Conservation (phyloP, 2,329 filamentous ascomycete species). For the Tolypocladium inflatum region DNA sequence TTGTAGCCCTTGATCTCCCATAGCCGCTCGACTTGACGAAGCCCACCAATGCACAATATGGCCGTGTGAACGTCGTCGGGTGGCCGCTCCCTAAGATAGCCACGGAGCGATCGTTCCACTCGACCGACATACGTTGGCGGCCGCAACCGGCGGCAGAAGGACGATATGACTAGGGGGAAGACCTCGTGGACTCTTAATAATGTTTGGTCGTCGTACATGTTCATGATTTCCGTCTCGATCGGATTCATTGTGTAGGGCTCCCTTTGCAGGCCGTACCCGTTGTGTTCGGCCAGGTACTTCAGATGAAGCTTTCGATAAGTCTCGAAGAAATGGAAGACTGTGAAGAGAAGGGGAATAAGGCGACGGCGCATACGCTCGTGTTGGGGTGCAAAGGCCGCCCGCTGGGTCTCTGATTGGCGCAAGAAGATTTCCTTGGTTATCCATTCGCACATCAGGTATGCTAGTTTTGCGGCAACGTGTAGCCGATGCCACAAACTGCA, state of each 20-base stretch:
- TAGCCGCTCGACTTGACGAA: slow-evolving; percentile 52
- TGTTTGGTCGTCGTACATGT: slow-evolving; percentile 55
- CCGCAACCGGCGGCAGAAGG: slow-evolving; percentile 51
- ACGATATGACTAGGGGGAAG: slow-evolving; percentile 55
- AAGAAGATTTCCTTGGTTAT: slow-evolving; percentile 58
- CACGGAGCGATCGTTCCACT: slow-evolving; percentile 51
- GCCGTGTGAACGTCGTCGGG: slow-evolving; percentile 53
- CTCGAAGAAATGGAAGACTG: slow-evolving; percentile 60
- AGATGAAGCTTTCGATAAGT: slow-evolving; percentile 51
- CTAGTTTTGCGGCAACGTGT: slow-evolving; percentile 54
- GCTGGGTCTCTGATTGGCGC: slow-evolving; percentile 44
- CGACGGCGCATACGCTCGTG: slow-evolving; percentile 55
- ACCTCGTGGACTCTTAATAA: slow-evolving; percentile 54
- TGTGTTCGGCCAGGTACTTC: slow-evolving; percentile 42
- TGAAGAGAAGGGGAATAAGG: slow-evolving; percentile 54
- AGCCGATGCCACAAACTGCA: slow-evolving; percentile 58
- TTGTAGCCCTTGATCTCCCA: slow-evolving; percentile 62
- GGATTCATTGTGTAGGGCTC: slow-evolving; percentile 52
- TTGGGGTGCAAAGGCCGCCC: slow-evolving; percentile 49
- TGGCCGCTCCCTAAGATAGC: slow-evolving; percentile 54
- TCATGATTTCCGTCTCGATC: slow-evolving; percentile 52
- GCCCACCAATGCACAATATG: slow-evolving; percentile 49
- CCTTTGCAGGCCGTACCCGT: slow-evolving; percentile 38
- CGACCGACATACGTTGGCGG: slow-evolving; percentile 56
- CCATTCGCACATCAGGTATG: slow-evolving; percentile 53